phyloP scores from a whole-genome alignment of 371 early-diverging fungal species.

The Nematocida sp. region DNA sequence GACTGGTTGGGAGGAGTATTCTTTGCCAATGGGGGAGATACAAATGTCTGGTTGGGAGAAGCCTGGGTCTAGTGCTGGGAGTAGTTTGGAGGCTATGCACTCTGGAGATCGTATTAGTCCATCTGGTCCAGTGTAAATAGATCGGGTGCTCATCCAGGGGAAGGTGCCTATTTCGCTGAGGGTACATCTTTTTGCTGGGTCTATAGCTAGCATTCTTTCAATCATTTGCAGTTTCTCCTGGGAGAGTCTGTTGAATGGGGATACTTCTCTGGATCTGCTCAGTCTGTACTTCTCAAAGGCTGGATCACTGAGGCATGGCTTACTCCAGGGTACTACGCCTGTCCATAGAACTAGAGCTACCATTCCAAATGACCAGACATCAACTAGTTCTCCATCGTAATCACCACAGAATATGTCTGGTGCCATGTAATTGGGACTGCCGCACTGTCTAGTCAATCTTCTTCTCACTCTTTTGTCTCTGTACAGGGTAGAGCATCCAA shows the following conservation, averaged over 20 bases:
- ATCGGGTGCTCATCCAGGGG: conserved; percentile 44
- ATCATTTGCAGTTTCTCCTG: conserved; percentile 65
- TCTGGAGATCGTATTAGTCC: conserved; percentile 35
- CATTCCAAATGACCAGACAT: conserved; percentile 70
- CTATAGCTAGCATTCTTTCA: conserved; percentile 78
- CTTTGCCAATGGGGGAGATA: conserved; percentile 17
- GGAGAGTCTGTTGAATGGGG: conserved; percentile 52
- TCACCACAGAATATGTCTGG: conserved; percentile 66
- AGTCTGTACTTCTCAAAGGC: conserved; percentile 62
- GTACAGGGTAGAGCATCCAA: conserved; percentile 68
- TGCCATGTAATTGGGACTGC: conserved; percentile 69
- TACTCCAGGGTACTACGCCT: conserved; percentile 70
- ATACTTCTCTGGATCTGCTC: conserved; percentile 38
- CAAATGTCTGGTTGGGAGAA: conserved; percentile 54
- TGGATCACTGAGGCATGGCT: conserved; percentile 62
- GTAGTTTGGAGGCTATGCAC: conserved; percentile 7
- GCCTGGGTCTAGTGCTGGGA: conserved; percentile 10
- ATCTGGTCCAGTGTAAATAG: conserved; percentile 32
- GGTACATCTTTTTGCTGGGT: conserved; percentile 72
- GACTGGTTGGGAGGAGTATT: conserved; percentile 55
- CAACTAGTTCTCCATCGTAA: conserved; percentile 67
- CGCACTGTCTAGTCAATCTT: conserved; percentile 66
- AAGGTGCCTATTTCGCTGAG: conserved; percentile 15
- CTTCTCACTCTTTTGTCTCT: conserved; percentile 63
- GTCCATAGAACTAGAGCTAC: conserved; percentile 67